Base-by-base conservation (phyloP, 257 asterid species). In the Fraxinus pennsylvanica region DNA sequence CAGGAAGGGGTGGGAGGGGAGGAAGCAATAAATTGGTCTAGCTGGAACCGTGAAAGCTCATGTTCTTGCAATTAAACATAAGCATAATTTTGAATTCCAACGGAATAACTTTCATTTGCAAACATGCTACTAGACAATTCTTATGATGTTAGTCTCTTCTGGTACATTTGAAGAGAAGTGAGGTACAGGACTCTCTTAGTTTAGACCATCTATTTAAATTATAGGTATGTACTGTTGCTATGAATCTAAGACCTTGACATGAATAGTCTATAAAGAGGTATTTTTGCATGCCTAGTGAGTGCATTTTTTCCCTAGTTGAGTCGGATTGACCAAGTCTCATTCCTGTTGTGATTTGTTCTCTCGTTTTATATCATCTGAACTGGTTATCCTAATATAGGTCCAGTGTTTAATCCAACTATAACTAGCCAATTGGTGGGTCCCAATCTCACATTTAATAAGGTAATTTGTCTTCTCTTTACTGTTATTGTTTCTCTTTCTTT, bases 401-500 rank as follows among this genome's bases (percentile, higher is more conserved):
- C 88, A 22, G 76, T 77, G n/a, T 87, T 84, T 74, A 86, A 84
- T 80, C 85, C 88, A 10, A 70, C 86, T 39, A 82, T 79, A 74
- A 83, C 86, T 78, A 73, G 69, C 87, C 96, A 89, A 85, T 70
- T 82, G 22, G 85, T 39, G 39, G 91, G 82, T 22, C 74, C 85
- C 68, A 91, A 81, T 82, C 85, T 81, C 77, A 41, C 82, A 41
- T 85, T 86, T 74, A 85, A 86, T 84, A 88, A 86, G 97, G 97
- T 92, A 78, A 76, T 35, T 22, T 73, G 76, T 14, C 47, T 71
- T 70, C 21, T 73, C 33, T 82, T 77, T 25, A 13, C n/a, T 61
- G 32, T 36, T 71, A 17, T 7, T 25, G 32, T 61, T 74, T 9
- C 72, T 10, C 71, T 6, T 63, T 68, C 8, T 52, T 19, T 72